phyloP scores from a whole-genome alignment of 306 rosid species.

The Castanopsis chinensis region DNA sequence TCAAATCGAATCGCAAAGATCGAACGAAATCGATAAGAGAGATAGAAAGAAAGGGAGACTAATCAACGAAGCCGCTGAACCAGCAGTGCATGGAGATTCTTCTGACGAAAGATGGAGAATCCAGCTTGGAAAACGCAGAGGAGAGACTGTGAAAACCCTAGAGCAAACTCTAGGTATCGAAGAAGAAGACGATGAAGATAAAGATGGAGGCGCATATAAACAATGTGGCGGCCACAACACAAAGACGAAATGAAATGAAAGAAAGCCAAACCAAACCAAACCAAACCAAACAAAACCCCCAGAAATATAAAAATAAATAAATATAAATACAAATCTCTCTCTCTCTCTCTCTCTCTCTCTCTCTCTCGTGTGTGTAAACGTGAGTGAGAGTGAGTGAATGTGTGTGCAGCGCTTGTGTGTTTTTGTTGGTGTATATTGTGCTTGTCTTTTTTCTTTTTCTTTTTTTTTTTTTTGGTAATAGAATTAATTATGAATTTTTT shows the following conservation, averaged over 20 bases:
- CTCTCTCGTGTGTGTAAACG: no score
- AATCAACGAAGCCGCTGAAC: conserved; percentile 80
- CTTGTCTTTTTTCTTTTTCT: background rate
- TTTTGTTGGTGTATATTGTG: conserved; percentile 11
- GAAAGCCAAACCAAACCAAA: no score
- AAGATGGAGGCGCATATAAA: conserved; percentile 52
- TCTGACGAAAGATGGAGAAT: conserved; percentile 52
- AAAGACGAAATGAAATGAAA: background rate
- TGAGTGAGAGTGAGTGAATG: background rate
- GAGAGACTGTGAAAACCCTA: conserved; percentile 31
- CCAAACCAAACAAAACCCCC: no score
- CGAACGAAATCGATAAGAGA: background rate
- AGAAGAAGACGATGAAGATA: conserved; percentile 14
- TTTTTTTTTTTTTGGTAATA: background rate
- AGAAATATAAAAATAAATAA: no score
- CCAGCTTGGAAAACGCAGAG: conserved; percentile 48
- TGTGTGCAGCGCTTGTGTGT: conserved; percentile 1
- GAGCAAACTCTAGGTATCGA: conserved; percentile 38
- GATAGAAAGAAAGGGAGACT: conserved; percentile 7
- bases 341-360: no score
- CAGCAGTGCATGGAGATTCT: conserved; percentile 78
- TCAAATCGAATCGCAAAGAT: conserved; percentile 2
- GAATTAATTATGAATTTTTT: background rate
- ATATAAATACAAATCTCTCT: no score
- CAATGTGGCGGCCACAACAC: conserved; percentile 49